phyloP scores from a whole-genome alignment of 345 rosid genomes.

The Trapa bicornis region DNA sequence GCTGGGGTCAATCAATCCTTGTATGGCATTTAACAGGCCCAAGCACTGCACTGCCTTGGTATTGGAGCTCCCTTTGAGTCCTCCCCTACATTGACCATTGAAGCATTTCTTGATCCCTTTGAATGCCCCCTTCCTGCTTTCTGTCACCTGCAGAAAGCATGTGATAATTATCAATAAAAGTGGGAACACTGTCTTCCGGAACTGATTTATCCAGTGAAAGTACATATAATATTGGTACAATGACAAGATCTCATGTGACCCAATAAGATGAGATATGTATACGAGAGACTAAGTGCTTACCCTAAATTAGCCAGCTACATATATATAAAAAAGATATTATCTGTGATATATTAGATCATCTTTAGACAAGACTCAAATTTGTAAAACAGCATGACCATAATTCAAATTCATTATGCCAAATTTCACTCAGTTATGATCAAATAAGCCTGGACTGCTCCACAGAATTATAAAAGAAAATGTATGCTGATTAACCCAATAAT shows the following conservation, averaged over 20 bases:
- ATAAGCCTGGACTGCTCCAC: not conserved
- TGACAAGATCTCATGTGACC: not conserved
- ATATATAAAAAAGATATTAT: too few species aligned
- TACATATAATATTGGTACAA: not conserved
- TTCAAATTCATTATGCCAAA: not conserved
- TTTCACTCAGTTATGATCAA: not conserved
- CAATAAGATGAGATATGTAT: not conserved
- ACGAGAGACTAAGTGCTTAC: too few species aligned
- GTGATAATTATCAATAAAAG: conserved; percentile 11
- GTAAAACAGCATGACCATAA: not conserved
- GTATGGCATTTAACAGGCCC: not conserved
- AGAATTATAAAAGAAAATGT: not conserved
- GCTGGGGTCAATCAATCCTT: not conserved
- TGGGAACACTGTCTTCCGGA: conserved; percentile 68
- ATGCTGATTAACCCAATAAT: too few species aligned
- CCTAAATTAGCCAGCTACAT: too few species aligned
- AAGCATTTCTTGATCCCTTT: not conserved
- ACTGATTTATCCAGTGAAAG: conserved; percentile 24
- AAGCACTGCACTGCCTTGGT: not conserved
- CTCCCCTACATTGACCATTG: not conserved
- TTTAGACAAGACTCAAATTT: not conserved
- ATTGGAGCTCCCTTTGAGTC: not conserved
- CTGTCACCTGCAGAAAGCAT: not conserved
- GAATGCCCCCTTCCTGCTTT: not conserved
- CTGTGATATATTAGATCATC: not conserved